phyloP scores from a whole-genome alignment of 306 rosid species.

The Castanea mollissima region DNA sequence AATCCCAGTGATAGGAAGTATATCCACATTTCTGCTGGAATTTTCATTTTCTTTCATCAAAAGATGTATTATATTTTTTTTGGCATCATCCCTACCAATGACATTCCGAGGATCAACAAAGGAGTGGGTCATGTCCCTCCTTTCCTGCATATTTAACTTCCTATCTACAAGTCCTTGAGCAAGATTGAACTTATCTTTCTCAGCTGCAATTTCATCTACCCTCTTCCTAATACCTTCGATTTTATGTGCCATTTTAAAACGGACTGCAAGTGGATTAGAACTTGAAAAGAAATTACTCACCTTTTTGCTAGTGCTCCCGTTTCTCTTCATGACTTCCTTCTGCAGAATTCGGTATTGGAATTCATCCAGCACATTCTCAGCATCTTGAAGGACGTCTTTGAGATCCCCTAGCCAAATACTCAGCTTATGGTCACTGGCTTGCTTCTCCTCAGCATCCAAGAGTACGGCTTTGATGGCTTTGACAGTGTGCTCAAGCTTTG shows the following conservation, averaged over 20 bases:
- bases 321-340: not conserved
- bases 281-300: conserved; percentile 15
- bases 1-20: too few relatives aligned
- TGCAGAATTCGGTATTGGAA: conserved; percentile 17
- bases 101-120: too few relatives aligned
- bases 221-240: conserved; percentile 11
- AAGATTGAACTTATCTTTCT: conserved; percentile 8
- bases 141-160: too few relatives aligned
- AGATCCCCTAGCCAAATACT: conserved; percentile 17
- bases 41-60: not conserved
- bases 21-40: too few relatives aligned
- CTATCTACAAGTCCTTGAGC: not conserved
- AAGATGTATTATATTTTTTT: too few relatives aligned
- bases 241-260: not conserved
- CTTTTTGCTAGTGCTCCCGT: not conserved
- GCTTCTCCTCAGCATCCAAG: conserved; percentile 36
- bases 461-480: conserved; percentile 20
- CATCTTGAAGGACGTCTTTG: conserved; percentile 5
- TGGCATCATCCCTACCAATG: too few relatives aligned
- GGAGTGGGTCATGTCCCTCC: too few relatives aligned
- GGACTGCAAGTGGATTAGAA: conserved; percentile 11
- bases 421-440: not conserved
- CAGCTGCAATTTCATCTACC: conserved; percentile 18
- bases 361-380: conserved; percentile 26
- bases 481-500: conserved; percentile 1